Evolutionary conservation across 2,329 filamentous ascomycete genomes (phyloP).

Genomic region (Nothopassalora personata): DNA sequence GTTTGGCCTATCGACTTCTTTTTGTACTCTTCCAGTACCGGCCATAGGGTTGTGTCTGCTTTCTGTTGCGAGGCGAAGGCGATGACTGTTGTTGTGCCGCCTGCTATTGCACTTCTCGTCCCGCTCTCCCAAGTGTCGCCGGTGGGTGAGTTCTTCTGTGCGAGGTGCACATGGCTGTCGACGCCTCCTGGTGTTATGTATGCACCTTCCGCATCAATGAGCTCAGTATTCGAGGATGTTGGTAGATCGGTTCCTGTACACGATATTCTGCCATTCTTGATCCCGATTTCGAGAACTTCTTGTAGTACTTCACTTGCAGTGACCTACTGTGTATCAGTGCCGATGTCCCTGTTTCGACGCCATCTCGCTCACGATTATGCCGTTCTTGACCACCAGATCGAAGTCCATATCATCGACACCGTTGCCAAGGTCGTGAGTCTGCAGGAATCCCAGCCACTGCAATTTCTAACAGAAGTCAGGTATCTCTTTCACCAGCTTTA

Average conservation of each 20-base stretch:
- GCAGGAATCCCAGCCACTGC: not conserved
- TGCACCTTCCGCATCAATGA: conserved; percentile 44
- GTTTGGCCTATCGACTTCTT: conserved; percentile 40
- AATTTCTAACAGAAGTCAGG: not conserved
- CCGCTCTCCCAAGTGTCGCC: conserved; percentile 46
- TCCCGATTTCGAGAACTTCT: conserved; percentile 43
- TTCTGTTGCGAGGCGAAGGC: conserved; percentile 53
- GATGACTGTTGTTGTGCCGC: conserved; percentile 55
- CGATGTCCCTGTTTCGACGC: not conserved
- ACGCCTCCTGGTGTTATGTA: conserved; percentile 46
- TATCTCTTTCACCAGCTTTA: not conserved
- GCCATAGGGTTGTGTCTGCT: conserved; percentile 41
- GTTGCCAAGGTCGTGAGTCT: conserved; percentile 4
- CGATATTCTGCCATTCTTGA: conserved; percentile 43
- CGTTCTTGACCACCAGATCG: conserved; percentile 41
- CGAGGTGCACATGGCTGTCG: conserved; percentile 47
- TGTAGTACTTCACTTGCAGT: conserved; percentile 45
- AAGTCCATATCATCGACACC: conserved; percentile 25
- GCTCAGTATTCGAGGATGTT: conserved; percentile 29
- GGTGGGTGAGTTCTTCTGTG: conserved; percentile 41
- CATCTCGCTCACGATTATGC: conserved; percentile 34
- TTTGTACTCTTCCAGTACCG: conserved; percentile 47
- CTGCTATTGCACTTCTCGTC: conserved; percentile 52
- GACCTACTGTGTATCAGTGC: conserved; percentile 29
- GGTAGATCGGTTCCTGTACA: conserved; percentile 40